phyloP scores from a whole-genome alignment of 2,329 filamentous ascomycete species.

The Aspergillus latus region DNA sequence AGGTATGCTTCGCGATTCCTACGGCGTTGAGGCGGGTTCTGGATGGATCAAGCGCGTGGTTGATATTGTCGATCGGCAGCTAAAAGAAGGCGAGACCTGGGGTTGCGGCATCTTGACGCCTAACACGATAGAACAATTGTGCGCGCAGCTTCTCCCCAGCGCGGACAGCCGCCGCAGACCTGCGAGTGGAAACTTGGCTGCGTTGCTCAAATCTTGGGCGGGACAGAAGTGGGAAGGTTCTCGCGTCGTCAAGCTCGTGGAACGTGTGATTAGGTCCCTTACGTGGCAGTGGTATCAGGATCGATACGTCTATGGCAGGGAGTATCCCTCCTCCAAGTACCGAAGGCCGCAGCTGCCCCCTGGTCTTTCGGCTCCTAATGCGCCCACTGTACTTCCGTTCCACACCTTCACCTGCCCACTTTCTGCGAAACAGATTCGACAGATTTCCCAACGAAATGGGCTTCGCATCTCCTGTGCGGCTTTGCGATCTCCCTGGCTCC shows the following conservation, averaged over 20 bases:
- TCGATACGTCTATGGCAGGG: slow-evolving; percentile 63
- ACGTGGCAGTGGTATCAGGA: slow-evolving; percentile 88
- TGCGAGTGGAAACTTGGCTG: slow-evolving; percentile 33
- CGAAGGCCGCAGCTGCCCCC: slow-evolving; percentile 70
- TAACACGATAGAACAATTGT: slow-evolving; percentile 53
- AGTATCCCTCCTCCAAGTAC: slow-evolving; percentile 62
- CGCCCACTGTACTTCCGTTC: slow-evolving; percentile 92
- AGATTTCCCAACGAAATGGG: slow-evolving; percentile 93
- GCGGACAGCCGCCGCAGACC: slow-evolving; percentile 27
- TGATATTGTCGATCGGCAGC: slow-evolving; percentile 83
- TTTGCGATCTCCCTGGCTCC: slow-evolving; percentile 81
- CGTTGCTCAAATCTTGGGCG: slow-evolving; percentile 59
- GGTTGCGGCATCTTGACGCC: slow-evolving; percentile 69
- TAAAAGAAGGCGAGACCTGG: slow-evolving; percentile 83
- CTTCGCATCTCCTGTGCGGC: slow-evolving; percentile 90
- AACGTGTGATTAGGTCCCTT: slow-evolving; percentile 75
- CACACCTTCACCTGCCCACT: slow-evolving; percentile 96
- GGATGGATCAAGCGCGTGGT: slow-evolving; percentile 91
- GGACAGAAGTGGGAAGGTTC: slow-evolving; percentile 85
- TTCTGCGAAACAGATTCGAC: slow-evolving; percentile 84
- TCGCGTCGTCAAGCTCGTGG: slow-evolving; percentile 75
- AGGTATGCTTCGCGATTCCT: slow-evolving; percentile 78
- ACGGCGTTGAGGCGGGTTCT: slow-evolving; percentile 59
- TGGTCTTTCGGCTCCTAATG: slow-evolving; percentile 73
- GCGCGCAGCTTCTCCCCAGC: slow-evolving; percentile 47